Percentiles rank a stretch among this genome's conserved stretches.
Conservation (phyloP, 352 stramenopile species). For the Sclerospora graminicola region DNA sequence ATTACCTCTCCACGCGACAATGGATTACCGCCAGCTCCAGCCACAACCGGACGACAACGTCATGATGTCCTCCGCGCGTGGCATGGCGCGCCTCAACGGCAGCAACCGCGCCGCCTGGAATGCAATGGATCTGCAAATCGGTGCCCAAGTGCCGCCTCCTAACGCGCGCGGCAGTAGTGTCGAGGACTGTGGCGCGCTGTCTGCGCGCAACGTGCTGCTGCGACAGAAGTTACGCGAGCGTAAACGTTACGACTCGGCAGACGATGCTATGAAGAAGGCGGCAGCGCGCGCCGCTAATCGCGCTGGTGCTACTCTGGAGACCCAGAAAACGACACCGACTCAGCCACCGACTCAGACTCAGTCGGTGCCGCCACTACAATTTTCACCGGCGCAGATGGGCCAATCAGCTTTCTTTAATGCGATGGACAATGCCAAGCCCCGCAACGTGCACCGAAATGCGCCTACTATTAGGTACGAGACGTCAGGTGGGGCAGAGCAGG, state of each 20-base stretch:
- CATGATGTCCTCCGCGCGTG: slow-evolving; percentile 17
- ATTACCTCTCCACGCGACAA: not conserved
- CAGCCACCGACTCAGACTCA: too few species aligned
- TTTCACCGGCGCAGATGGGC: slow-evolving; percentile 31
- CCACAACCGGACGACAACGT: not conserved
- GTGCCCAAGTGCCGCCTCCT: slow-evolving; percentile 9
- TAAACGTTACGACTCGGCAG: slow-evolving; percentile 79
- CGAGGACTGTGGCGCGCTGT: slow-evolving; percentile 38
- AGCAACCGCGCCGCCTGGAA: slow-evolving; percentile 32
- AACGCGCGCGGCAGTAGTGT: slow-evolving; percentile 4
- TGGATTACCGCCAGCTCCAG: slow-evolving; percentile 12
- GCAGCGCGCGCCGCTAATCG: slow-evolving; percentile 8
- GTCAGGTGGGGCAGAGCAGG: slow-evolving; percentile 32
- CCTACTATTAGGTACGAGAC: too few species aligned
- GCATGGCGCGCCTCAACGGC: slow-evolving; percentile 21
- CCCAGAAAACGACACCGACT: not conserved
- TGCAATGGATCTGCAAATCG: slow-evolving; percentile 42
- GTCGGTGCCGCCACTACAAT: too few species aligned
- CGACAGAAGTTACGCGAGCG: slow-evolving; percentile 57
- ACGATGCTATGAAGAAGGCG: slow-evolving; percentile 67
- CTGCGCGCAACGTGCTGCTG: slow-evolving; percentile 71
- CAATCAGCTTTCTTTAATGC: slow-evolving; percentile 33
- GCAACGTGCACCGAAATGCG: slow-evolving; percentile 17
- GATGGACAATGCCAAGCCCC: slow-evolving; percentile 13
- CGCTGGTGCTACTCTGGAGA: not conserved